These are phyloP conservation scores for Posidonia oceanica DNA, from an alignment of 116 monocot genomes.

Conservation along the genomic window DNA sequence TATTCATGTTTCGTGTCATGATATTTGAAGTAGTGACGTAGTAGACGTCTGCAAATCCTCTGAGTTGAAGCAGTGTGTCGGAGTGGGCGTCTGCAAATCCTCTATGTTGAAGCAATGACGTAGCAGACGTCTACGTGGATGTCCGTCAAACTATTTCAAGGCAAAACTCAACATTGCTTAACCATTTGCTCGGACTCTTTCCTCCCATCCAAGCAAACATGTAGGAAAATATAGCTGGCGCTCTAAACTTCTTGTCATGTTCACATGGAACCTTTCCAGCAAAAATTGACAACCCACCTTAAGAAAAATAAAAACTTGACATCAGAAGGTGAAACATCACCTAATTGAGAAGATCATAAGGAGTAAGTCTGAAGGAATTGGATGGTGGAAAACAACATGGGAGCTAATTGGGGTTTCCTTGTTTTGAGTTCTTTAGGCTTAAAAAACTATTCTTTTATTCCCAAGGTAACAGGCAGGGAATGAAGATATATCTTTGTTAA, in stretches of 20 bases:
- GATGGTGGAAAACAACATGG: too few relatives aligned
- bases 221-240: neutral
- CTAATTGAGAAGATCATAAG: neutral
- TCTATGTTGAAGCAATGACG: too few relatives aligned
- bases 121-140: neutral
- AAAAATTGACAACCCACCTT: slow-evolving; percentile 3
- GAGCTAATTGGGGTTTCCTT: too few relatives aligned
- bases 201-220: neutral
- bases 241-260: neutral
- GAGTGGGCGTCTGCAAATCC: too few relatives aligned
- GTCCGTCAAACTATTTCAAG: neutral
- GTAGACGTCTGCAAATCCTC: too few relatives aligned
- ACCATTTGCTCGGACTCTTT: neutral
- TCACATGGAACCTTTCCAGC: neutral
- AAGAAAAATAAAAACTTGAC: neutral
- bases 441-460: too few relatives aligned
- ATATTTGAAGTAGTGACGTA: too few relatives aligned
- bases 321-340: neutral
- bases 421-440: too few relatives aligned
- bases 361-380: neutral
- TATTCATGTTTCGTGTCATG: too few relatives aligned
- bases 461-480: too few relatives aligned
- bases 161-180: neutral
- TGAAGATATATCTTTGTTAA: too few relatives aligned
- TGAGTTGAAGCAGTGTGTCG: too few relatives aligned